Evolutionary conservation across 768 basidiomycete species (phyloP).

Genomic region (Lyophyllum decastes): DNA sequence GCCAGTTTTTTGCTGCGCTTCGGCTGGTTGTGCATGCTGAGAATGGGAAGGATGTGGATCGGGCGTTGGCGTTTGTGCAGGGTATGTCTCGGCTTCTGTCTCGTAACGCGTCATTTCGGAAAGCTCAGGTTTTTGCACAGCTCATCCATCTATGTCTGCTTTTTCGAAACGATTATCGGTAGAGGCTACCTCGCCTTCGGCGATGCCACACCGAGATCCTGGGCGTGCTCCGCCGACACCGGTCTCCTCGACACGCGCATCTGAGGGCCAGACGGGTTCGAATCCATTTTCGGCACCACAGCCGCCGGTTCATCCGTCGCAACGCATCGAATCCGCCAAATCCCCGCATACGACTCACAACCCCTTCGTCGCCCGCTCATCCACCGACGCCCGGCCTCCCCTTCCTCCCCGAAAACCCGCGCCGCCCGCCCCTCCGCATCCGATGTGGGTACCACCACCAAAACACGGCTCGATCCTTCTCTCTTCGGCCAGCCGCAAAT

Average conservation of each 20-base stretch:
- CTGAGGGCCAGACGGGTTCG: not conserved
- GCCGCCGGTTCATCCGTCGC: constrained; percentile 20
- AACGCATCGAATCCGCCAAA: constrained; percentile 8
- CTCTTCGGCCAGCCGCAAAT: constrained; percentile 18
- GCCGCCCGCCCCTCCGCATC: constrained; percentile 5
- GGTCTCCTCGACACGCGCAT: not conserved
- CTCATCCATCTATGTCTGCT: constrained; percentile 13
- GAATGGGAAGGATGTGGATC: constrained; percentile 62
- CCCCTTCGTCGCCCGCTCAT: constrained; percentile 35
- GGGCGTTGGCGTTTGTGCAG: constrained; percentile 73
- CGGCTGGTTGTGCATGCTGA: constrained; percentile 66
- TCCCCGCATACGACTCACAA: constrained; percentile 31
- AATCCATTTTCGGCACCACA: constrained; percentile 7
- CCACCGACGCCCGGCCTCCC: constrained; percentile 31
- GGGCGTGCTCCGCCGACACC: constrained; percentile 10
- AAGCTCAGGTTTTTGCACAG: constrained; percentile 8
- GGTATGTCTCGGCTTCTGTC: constrained; percentile 41
- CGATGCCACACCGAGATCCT: no score
- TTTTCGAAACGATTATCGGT: not conserved
- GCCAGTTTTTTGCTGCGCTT: constrained; percentile 77
- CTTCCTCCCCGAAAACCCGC: constrained; percentile 53
- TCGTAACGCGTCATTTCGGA: not conserved
- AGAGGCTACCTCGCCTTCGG: not conserved
- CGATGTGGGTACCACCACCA: constrained; percentile 31
- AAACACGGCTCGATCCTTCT: constrained; percentile 33